phyloP scores from a whole-genome alignment of 345 rosid species.

The Boechera retrofracta region DNA sequence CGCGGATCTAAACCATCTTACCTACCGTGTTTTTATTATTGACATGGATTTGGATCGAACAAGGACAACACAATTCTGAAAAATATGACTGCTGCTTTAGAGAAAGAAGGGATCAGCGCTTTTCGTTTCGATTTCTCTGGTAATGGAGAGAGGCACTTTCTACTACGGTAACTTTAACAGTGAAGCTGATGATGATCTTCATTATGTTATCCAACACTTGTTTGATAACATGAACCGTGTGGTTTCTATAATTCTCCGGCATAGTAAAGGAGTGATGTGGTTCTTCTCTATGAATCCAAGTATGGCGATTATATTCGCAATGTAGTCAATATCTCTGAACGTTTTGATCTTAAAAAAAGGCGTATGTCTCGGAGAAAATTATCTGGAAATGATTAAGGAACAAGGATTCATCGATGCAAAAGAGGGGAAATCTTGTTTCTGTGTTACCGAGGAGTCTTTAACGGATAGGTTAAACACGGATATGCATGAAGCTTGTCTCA shows the following conservation, averaged over 20 bases:
- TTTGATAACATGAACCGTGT: neutral
- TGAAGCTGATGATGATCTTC: too few relatives aligned
- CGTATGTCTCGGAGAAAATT: neutral
- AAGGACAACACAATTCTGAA: too few relatives aligned
- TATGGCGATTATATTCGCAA: neutral
- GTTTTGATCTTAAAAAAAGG: neutral
- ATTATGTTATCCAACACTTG: too few relatives aligned
- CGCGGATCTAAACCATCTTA: too few relatives aligned
- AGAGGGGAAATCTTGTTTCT: neutral
- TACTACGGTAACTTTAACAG: too few relatives aligned
- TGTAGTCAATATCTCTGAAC: neutral
- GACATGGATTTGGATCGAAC: too few relatives aligned
- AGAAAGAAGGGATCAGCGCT: too few relatives aligned
- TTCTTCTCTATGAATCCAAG: neutral
- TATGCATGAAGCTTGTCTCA: neutral
- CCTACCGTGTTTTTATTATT: too few relatives aligned
- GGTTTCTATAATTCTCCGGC: neutral
- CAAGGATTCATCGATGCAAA: neutral
- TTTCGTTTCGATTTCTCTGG: neutral
- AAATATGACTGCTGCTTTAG: too few relatives aligned
- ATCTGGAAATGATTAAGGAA: neutral
- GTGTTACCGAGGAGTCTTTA: neutral
- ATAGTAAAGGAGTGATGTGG: slow-evolving; percentile 1
- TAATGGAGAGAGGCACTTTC: too few relatives aligned
- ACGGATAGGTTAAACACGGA: slow-evolving; percentile 4